Percentiles rank a stretch among this genome's conserved stretches.
phyloP scores from a whole-genome alignment of 768 basidiomycete species.

The Kwoniella europaea region DNA sequence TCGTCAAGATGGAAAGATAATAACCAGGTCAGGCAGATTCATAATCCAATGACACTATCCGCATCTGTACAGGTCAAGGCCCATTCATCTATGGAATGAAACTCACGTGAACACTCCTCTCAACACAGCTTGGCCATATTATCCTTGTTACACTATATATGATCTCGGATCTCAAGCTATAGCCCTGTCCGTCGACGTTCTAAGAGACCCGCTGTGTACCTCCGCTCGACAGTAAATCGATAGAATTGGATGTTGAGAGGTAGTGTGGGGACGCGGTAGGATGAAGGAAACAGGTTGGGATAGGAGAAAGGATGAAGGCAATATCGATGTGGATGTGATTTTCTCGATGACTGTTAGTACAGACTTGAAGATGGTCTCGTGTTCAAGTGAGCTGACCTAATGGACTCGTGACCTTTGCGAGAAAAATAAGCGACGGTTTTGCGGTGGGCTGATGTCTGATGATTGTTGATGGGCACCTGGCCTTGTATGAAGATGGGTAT shows the following conservation, averaged over 20 bases:
- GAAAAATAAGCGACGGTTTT: not conserved
- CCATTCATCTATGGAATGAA: not conserved
- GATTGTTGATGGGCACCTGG: conserved; percentile 1
- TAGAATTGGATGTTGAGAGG: not conserved
- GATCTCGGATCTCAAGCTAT: not conserved
- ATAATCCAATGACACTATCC: not conserved
- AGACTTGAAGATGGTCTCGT: conserved; percentile 1
- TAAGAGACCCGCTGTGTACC: conserved; percentile 1
- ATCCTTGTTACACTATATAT: not conserved
- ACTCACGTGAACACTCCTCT: conserved; percentile 3
- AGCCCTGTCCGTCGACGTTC: not conserved
- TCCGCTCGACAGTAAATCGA: not conserved
- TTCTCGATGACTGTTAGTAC: not conserved
- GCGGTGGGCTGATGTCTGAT: not conserved
- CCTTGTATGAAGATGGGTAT: not conserved
- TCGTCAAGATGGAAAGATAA: not conserved
- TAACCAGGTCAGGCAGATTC: conserved; percentile 16
- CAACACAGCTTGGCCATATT: conserved; percentile 1
- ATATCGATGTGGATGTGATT: not conserved
- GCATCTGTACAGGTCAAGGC: not conserved
- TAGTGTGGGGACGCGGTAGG: not conserved
- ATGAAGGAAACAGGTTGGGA: not conserved
- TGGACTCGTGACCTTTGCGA: not conserved
- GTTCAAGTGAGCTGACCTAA: not conserved
- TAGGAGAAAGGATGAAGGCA: not conserved